Conservation (phyloP, 768 basidiomycete species). For the Trametes sanguinea region DNA sequence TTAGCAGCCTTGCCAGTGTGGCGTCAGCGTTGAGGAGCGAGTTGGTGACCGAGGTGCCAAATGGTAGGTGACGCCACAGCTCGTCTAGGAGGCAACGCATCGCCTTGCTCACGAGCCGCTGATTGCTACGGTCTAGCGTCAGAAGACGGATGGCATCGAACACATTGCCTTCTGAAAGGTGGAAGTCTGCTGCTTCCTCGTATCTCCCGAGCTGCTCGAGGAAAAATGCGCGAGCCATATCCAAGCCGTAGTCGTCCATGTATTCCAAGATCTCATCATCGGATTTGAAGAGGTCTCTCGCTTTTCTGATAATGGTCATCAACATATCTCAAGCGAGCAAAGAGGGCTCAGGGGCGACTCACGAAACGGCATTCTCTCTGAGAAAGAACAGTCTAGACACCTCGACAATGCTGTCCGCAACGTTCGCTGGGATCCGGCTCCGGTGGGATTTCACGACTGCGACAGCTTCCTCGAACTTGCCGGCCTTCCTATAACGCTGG, state of each 20-base stretch:
- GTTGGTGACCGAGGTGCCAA: constrained; percentile 32
- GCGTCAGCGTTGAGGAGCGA: not conserved
- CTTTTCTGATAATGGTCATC: constrained; percentile 42
- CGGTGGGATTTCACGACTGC: constrained; percentile 42
- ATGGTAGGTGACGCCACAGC: constrained; percentile 49
- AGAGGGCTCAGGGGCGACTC: not conserved
- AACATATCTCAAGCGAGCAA: too few relatives aligned
- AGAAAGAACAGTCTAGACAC: constrained; percentile 51
- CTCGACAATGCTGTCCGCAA: constrained; percentile 41
- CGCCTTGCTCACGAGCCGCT: constrained; percentile 37
- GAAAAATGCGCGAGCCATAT: constrained; percentile 47
- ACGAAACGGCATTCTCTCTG: constrained; percentile 36
- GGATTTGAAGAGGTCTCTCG: constrained; percentile 47
- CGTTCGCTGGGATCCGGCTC: constrained; percentile 32
- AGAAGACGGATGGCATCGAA: constrained; percentile 50
- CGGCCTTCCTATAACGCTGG: constrained; percentile 49
- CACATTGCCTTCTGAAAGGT: constrained; percentile 48
- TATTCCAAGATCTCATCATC: constrained; percentile 59
- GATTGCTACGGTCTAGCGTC: constrained; percentile 36
- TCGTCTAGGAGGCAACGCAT: constrained; percentile 42
- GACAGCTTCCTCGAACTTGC: constrained; percentile 57
- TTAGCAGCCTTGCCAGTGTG: constrained; percentile 2
- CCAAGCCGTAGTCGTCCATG: constrained; percentile 54
- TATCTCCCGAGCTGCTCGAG: constrained; percentile 45
- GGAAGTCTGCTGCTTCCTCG: constrained; percentile 53